A percentile compares a stretch with the other conserved stretches of the same genome.
These are phyloP conservation scores for Rhodotorula sp. DNA, from an alignment of 1,284 basidiomycete genomes.

Conservation along the genomic window DNA sequence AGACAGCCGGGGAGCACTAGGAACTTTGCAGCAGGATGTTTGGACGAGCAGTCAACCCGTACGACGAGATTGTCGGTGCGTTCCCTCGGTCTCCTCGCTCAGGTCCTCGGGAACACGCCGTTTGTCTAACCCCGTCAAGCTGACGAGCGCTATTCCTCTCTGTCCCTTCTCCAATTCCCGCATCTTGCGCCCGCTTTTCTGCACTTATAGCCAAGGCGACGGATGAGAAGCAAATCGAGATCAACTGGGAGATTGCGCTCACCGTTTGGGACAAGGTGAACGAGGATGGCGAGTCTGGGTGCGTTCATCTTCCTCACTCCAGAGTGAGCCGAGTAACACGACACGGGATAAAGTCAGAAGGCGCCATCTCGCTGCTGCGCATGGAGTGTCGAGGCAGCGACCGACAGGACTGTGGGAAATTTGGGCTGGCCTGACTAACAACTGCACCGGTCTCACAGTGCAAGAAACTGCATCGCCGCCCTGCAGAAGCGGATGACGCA, in stretches of 20 bases:
- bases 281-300: conserved; percentile 83
- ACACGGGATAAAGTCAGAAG: too few species aligned
- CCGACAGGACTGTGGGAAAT: neutral
- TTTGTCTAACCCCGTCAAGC: too few species aligned
- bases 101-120: too few species aligned
- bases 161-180: neutral
- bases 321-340: too few species aligned
- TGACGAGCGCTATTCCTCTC: too few species aligned
- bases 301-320: conserved; percentile 42
- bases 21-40: too few species aligned
- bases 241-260: conserved; percentile 94
- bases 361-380: neutral
- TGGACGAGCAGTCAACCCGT: conserved; percentile 62
- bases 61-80: conserved; percentile 91
- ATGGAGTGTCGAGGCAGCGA: neutral
- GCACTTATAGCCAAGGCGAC: conserved; percentile 50
- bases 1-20: too few species aligned
- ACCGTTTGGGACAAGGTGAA: conserved; percentile 95
- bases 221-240: conserved; percentile 59
- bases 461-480: conserved; percentile 78
- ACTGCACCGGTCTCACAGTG: conserved; percentile 56
- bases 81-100: conserved; percentile 35
- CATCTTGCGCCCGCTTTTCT: neutral
- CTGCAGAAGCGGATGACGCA: conserved; percentile 88
- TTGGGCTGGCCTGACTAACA: neutral